Base-by-base conservation (phyloP, 73 alveolate genomes). In the Effrenium voratum region DNA sequence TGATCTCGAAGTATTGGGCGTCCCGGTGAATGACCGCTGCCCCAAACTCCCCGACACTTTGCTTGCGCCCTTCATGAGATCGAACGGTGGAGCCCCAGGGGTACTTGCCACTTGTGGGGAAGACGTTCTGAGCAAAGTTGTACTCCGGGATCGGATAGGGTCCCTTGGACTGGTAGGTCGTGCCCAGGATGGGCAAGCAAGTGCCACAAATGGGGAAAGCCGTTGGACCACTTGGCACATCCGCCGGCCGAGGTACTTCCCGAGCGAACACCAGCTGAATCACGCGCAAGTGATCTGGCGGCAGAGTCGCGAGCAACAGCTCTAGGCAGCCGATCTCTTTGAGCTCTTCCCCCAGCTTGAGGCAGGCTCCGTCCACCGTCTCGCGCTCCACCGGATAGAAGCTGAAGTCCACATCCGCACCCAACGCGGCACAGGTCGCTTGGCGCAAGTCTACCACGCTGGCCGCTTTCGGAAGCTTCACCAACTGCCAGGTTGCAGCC, bases 21-120 rank as follows among this genome's bases (percentile, higher is more conserved):
- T 84, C 79, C 79, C 52, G 57, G 55, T 84, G 93, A 40, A 84
- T 52, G 57, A 84, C 57, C 15, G 93, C n/a, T 36, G 93, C 22
- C 15, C 93, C 93, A 55, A 84, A 84, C 79, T 52, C 93, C 45
- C 80, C 76, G 79, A 84, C 93, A 0, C 32, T 22, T 38, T 84
- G 79, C 77, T 84, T 84, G 34, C 52, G 79, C 16, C 93, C 93
- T 16, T n/a, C 79, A 40, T 84, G 52, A 4, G 52, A 12, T 15
- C 79, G 49, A n/a, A 84, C 93, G 15, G 93, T 84, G 55, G 93
- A n/a, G 34, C 93, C 93, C 34, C 36, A 84, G 41, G 93, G 93
- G 34, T 84, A 84, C 59, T 84, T 52, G 76, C 93, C 93, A 84
- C 60, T 55, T 15, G 93, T 41, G 44, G 93, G 93, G 49, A 84